Percentiles rank a stretch among this genome's conserved stretches.
Conservation (phyloP, 2,329 filamentous ascomycete species). For the Sporothrix inflata region DNA sequence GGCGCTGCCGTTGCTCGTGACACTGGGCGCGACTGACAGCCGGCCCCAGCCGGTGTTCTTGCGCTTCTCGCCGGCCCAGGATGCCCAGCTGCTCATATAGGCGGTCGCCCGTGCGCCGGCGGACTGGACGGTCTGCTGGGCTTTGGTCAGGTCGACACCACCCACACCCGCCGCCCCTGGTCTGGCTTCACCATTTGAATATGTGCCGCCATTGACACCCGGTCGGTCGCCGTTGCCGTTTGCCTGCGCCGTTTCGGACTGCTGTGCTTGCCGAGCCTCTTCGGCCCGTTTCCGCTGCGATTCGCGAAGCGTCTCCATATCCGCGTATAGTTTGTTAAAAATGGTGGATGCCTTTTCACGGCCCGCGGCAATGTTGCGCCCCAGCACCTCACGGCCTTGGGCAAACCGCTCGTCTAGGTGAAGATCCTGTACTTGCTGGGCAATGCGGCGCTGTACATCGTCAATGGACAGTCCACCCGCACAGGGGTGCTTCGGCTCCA, state of each 20-base stretch:
- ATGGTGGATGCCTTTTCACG: conserved; percentile 85
- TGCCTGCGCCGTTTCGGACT: conserved; percentile 13
- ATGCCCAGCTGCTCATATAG: conserved; percentile 70
- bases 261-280: conserved; percentile 48
- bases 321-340: conserved; percentile 86
- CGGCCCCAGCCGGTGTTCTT: conserved; percentile 55
- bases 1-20: conserved; percentile 11
- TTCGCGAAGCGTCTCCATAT: conserved; percentile 82
- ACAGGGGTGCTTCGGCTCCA: conserved; percentile 90
- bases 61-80: conserved; percentile 76
- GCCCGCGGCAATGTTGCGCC: conserved; percentile 86
- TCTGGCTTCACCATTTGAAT: background rate
- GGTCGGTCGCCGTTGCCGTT: conserved; percentile 5
- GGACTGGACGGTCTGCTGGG: conserved; percentile 52
- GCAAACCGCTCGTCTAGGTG: conserved; percentile 90
- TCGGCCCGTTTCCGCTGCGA: conserved; percentile 67
- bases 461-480: conserved; percentile 91
- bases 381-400: conserved; percentile 79
- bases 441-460: conserved; percentile 86
- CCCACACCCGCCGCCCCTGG: background rate
- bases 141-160: conserved; percentile 46
- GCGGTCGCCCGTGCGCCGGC: conserved; percentile 62
- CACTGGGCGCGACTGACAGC: conserved; percentile 25
- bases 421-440: conserved; percentile 89
- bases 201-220: background rate